Percentiles rank a stretch among this genome's conserved stretches.
Evolutionary conservation across 768 basidiomycete species (phyloP).

Genomic region (Panus rudis): DNA sequence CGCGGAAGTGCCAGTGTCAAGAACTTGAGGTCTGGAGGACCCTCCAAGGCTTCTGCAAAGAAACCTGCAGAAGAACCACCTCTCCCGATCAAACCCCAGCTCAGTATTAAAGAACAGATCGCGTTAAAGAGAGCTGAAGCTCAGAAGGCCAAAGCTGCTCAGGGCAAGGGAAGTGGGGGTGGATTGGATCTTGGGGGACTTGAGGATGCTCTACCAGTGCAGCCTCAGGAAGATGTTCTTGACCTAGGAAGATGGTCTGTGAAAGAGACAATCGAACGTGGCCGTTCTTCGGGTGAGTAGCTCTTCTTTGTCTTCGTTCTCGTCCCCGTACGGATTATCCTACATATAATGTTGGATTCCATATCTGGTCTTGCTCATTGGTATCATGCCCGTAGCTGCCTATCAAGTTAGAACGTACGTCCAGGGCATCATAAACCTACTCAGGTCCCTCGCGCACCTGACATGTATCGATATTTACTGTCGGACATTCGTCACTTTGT

Average conservation of each 20-base stretch:
- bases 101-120: conserved; percentile 71
- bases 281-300: conserved; percentile 65
- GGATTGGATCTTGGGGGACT: conserved; percentile 34
- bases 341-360: not conserved
- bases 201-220: conserved; percentile 42
- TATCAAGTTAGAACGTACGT: not conserved
- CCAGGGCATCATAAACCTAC: not conserved
- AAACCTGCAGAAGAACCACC: conserved; percentile 16
- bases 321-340: not conserved
- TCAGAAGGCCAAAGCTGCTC: conserved; percentile 46
- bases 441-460: not conserved
- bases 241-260: conserved; percentile 60
- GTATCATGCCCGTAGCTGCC: not conserved
- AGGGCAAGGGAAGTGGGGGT: conserved; percentile 18
- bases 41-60: too few species aligned
- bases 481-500: not conserved
- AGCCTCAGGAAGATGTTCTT: conserved; percentile 27
- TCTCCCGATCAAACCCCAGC: conserved; percentile 25
- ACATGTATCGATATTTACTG: not conserved
- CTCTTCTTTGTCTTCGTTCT: not conserved
- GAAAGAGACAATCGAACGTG: conserved; percentile 71
- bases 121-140: conserved; percentile 74
- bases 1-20: too few species aligned
- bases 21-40: too few species aligned
- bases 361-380: not conserved